Evolutionary conservation across 2,329 filamentous ascomycete species (phyloP).

Genomic region (Dactylellina drechsleri): DNA sequence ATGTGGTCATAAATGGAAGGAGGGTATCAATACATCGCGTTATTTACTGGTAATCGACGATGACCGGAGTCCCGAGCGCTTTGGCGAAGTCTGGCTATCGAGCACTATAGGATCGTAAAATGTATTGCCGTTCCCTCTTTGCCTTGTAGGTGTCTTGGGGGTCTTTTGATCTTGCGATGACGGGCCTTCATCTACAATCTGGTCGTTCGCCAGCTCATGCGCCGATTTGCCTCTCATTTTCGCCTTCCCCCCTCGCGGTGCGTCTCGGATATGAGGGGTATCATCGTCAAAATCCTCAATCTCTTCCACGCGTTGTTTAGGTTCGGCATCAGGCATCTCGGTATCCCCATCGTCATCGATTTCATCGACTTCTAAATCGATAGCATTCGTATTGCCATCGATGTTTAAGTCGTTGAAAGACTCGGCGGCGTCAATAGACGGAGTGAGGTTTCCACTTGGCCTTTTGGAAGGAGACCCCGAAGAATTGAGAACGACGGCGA

Average conservation of each 20-base stretch:
- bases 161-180: conserved; percentile 29
- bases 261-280: not conserved
- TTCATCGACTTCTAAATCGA: not conserved
- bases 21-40: not conserved
- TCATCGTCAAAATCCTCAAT: conserved; percentile 38
- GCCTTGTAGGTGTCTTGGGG: conserved; percentile 10
- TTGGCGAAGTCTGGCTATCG: conserved; percentile 45
- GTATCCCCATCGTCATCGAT: conserved; percentile 24
- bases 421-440: conserved; percentile 15
- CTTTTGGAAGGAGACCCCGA: not conserved
- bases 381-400: not conserved
- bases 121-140: conserved; percentile 16
- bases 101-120: conserved; percentile 39
- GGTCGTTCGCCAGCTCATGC: conserved; percentile 38
- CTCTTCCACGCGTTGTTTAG: conserved; percentile 3
- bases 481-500: not conserved
- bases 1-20: not conserved
- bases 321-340: conserved; percentile 2
- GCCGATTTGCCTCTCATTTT: conserved; percentile 28
- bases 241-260: conserved; percentile 8
- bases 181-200: conserved; percentile 24
- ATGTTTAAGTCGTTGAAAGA: conserved; percentile 31
- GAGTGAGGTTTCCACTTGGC: conserved; percentile 9
- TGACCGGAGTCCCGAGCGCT: conserved; percentile 15
- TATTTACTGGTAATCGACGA: conserved; percentile 12